Conservation (phyloP, 495 filamentous ascomycete species). For the Hypoxylon perforatum region DNA sequence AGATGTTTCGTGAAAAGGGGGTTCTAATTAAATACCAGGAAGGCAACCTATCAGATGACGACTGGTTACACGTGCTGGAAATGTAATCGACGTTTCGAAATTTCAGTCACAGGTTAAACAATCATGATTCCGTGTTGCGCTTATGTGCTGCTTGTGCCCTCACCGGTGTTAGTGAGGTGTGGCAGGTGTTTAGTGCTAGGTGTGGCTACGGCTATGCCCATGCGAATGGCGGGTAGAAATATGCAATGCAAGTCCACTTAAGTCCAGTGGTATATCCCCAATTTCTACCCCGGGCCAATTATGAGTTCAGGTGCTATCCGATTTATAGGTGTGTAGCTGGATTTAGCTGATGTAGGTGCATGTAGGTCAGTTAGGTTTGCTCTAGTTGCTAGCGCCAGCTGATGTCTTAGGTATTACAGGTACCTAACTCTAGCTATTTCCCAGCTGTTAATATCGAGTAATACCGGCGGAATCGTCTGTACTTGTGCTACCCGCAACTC, state of each 20-base stretch:
- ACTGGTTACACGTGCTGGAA: not conserved
- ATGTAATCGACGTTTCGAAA: not conserved
- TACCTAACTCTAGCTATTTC: too few species aligned
- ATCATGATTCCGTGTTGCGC: not conserved
- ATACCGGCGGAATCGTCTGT: not conserved
- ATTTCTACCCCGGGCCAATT: conserved; percentile 32
- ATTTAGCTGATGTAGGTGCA: too few species aligned
- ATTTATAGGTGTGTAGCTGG: not conserved
- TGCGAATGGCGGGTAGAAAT: conserved; percentile 3
- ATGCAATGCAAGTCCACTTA: not conserved
- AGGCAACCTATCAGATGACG: not conserved
- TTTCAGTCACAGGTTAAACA: conserved; percentile 5
- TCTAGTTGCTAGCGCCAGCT: not conserved
- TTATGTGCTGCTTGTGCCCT: not conserved
- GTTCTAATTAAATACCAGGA: not conserved
- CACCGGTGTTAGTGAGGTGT: not conserved
- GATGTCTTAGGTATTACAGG: too few species aligned
- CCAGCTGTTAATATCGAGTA: not conserved
- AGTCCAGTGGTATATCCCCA: conserved; percentile 3
- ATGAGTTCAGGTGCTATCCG: conserved; percentile 20
- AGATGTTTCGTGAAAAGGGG: conserved; percentile 27
- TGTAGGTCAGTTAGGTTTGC: not conserved
- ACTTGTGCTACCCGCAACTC: not conserved
- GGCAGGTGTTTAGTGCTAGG: not conserved
- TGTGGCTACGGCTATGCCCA: too few species aligned